Conservation (phyloP, 257 asterid genomes). For the Euphrasia confusa region DNA sequence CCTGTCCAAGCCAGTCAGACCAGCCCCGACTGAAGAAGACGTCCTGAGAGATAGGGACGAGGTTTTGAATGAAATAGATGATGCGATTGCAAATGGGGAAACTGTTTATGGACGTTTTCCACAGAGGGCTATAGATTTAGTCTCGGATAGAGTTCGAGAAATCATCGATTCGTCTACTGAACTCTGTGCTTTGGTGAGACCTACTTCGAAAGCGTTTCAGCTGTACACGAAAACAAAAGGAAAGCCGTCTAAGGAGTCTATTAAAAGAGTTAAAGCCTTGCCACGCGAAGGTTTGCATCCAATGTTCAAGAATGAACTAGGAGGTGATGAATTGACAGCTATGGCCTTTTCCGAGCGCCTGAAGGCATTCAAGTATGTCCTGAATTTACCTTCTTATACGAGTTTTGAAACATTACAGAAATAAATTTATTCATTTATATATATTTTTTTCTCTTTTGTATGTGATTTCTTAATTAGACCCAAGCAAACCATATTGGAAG, state of each 20-base stretch:
- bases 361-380: slow-evolving; percentile 63
- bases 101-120: slow-evolving; percentile 93
- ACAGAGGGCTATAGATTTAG: slow-evolving; percentile 72
- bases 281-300: slow-evolving; percentile 95
- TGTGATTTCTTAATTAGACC: slow-evolving; percentile 44
- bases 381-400: slow-evolving; percentile 12
- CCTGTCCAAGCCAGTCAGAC: slow-evolving; percentile 79
- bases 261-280: slow-evolving; percentile 66
- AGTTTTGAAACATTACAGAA: background rate
- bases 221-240: slow-evolving; percentile 75
- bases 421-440: slow-evolving; percentile 6
- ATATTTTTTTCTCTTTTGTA: no score
- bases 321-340: slow-evolving; percentile 77
- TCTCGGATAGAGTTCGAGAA: slow-evolving; percentile 86
- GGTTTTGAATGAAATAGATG: slow-evolving; percentile 52
- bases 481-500: slow-evolving; percentile 88
- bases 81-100: slow-evolving; percentile 65
- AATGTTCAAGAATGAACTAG: slow-evolving; percentile 52
- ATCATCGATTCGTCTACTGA: slow-evolving; percentile 68
- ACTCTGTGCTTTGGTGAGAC: slow-evolving; percentile 57
- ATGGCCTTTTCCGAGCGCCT: slow-evolving; percentile 91
- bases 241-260: slow-evolving; percentile 85
- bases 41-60: slow-evolving; percentile 57
- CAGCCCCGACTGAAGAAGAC: slow-evolving; percentile 93
- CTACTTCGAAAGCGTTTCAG: slow-evolving; percentile 61